These are phyloP conservation scores for Diaporthe longicolla DNA, from an alignment of 2,329 filamentous ascomycete species.

Conservation along the genomic window DNA sequence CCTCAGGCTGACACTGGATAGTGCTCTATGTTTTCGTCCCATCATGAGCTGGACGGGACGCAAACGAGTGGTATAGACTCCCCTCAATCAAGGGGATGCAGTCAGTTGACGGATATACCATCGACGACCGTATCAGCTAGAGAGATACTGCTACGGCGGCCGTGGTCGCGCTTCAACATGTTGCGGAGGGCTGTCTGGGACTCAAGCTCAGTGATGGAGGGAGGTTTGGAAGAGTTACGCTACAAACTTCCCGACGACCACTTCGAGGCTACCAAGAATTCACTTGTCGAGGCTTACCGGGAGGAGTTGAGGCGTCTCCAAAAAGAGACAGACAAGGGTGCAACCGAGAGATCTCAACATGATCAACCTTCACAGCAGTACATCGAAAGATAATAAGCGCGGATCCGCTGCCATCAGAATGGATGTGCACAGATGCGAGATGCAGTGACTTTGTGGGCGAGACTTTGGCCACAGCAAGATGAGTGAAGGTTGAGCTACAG, in stretches of 20 bases:
- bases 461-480: not conserved
- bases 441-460: not conserved
- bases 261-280: not conserved
- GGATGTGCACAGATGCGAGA: not conserved
- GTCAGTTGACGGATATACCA: not conserved
- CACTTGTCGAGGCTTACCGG: not conserved
- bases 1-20: not conserved
- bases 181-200: not conserved
- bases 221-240: not conserved
- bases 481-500: not conserved
- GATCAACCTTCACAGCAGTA: not conserved
- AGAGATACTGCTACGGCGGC: not conserved
- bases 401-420: not conserved
- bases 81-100: not conserved
- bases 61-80: not conserved
- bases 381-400: not conserved
- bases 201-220: not conserved
- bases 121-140: not conserved
- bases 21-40: not conserved
- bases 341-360: not conserved
- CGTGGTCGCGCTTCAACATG: not conserved
- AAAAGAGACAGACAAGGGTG: not conserved
- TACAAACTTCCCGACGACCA: not conserved
- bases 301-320: not conserved
- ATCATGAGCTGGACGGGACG: not conserved